Conservation (phyloP, 2,329 filamentous ascomycete genomes). For the Microdochium trichocladiopsis region DNA sequence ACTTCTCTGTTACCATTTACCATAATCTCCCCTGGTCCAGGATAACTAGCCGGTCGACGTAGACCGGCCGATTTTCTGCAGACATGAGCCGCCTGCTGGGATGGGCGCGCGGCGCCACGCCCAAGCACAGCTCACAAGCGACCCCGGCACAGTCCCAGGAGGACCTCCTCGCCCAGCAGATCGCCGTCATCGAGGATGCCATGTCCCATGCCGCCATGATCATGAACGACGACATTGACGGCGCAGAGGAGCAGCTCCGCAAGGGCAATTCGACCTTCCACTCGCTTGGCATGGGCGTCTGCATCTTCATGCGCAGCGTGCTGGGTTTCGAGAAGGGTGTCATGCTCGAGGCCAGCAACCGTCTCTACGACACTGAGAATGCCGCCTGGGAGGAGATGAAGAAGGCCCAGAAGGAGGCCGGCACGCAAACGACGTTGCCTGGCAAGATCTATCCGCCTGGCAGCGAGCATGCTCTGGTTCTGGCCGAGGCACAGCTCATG, state of each 20-base stretch:
- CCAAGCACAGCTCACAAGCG: conserved; percentile 22
- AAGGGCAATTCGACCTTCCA: conserved; percentile 82
- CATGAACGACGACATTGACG: conserved; percentile 85
- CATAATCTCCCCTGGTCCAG: no score
- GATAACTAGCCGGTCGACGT: no score
- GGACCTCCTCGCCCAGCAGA: conserved; percentile 33
- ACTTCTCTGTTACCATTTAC: no score
- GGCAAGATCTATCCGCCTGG: conserved; percentile 68
- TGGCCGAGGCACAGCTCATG: conserved; percentile 85
- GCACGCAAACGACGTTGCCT: conserved; percentile 13
- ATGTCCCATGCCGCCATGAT: conserved; percentile 63
- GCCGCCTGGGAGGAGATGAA: conserved; percentile 70
- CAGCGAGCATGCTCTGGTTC: conserved; percentile 78
- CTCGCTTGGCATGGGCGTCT: conserved; percentile 71
- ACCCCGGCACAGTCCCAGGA: conserved; percentile 22
- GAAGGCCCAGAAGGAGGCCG: conserved; percentile 60
- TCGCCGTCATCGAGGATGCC: conserved; percentile 50
- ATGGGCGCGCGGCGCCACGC: conserved; percentile 41
- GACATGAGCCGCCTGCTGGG: conserved; percentile 40
- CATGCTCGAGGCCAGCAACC: conserved; percentile 73
- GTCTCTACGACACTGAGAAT: conserved; percentile 69
- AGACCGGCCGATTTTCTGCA: no score
- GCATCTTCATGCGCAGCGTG: conserved; percentile 78
- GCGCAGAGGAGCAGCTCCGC: conserved; percentile 66
- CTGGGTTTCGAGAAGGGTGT: conserved; percentile 88